Evolutionary conservation across 176 grass and related monocot genomes (phyloP), one percentile per base, ranked within the genome.

Genomic region (Ensete glaucum): DNA sequence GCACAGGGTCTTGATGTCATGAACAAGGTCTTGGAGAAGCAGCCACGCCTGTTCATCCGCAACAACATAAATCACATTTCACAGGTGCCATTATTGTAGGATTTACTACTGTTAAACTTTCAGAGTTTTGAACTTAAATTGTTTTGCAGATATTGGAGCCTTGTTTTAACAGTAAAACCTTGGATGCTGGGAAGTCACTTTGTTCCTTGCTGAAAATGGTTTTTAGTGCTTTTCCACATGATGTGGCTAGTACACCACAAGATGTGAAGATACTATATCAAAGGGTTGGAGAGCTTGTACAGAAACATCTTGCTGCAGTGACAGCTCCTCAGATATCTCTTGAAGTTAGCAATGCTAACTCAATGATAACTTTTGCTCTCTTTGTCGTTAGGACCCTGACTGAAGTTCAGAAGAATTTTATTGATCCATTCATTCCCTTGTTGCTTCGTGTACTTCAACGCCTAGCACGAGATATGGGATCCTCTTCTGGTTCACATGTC

Each of bases 1-100:
- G 88, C 95, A 74, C 88, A 91, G 77, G 95, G 95, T 76, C 95
- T 99, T 87, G 95, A 99, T 94, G 95, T 99, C 80, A 99, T 99
- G 95, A 99, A 99, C 76, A 99, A 99, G 83, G 91, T 99, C 21
- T 86, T 99, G 76, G 95, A 94, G 64, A 99, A 99, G 85, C 95
- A 99, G 54, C 91, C 95, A 63, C 95, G 84, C 12, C 86, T 99
- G 69, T 99, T 99, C 76, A 94, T 99, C 59, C 86, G 91, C 56
- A 99, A 99, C 85, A 99, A 99, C 79, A 99, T 99, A 75, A 94
- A 85, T 73, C 95, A 99, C 78, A 99, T 99, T 69, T 94, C 91
- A 80, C 95, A 99, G 81, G 95, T 94, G 81, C 77, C 51, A 73
- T 11, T 79, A 43, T 74, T 81, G 9, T 34, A 77, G 25, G 75